Conservation (phyloP, 129 eudicot species). For the Glebionis coronaria region DNA sequence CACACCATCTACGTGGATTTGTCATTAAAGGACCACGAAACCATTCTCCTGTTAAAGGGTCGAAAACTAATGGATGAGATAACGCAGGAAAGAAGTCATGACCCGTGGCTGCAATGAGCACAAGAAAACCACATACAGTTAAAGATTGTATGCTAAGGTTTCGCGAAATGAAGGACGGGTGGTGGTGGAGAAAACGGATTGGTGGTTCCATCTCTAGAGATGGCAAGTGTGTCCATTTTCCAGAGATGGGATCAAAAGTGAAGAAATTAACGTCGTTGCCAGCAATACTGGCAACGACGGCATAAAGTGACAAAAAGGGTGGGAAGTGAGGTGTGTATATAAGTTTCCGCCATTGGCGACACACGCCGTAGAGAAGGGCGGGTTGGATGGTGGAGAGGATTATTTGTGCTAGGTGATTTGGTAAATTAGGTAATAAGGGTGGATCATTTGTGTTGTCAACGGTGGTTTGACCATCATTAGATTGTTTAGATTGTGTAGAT, state of each 20-base stretch:
- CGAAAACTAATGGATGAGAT: slow-evolving; percentile 39
- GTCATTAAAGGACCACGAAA: slow-evolving; percentile 47
- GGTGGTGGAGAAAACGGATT: slow-evolving; percentile 43
- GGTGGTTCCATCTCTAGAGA: slow-evolving; percentile 40
- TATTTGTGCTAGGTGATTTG: slow-evolving; percentile 59
- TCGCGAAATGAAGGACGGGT: slow-evolving; percentile 63
- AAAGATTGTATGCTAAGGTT: slow-evolving; percentile 50
- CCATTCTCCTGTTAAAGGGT: slow-evolving; percentile 49
- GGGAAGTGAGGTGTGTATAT: slow-evolving; percentile 67
- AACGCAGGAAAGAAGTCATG: slow-evolving; percentile 52
- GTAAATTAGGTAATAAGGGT: slow-evolving; percentile 55
- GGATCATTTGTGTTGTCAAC: slow-evolving; percentile 24
- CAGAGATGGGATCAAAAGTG: slow-evolving; percentile 46
- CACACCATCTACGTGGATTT: slow-evolving; percentile 64
- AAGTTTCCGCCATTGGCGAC: slow-evolving; percentile 64
- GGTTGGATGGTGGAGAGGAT: slow-evolving; percentile 54
- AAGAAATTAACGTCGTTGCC: slow-evolving; percentile 15
- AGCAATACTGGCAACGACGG: slow-evolving; percentile 19
- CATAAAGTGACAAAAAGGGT: slow-evolving; percentile 57
- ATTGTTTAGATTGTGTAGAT: slow-evolving; percentile 10
- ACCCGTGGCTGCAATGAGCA: slow-evolving; percentile 49
- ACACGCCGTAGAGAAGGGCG: slow-evolving; percentile 50
- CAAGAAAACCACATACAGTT: slow-evolving; percentile 31
- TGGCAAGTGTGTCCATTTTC: slow-evolving; percentile 46
- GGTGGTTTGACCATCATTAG: slow-evolving; percentile 29